Evolutionary conservation across 164 flowering plant species (phyloP).

Genomic region (Vitis rupestris): DNA sequence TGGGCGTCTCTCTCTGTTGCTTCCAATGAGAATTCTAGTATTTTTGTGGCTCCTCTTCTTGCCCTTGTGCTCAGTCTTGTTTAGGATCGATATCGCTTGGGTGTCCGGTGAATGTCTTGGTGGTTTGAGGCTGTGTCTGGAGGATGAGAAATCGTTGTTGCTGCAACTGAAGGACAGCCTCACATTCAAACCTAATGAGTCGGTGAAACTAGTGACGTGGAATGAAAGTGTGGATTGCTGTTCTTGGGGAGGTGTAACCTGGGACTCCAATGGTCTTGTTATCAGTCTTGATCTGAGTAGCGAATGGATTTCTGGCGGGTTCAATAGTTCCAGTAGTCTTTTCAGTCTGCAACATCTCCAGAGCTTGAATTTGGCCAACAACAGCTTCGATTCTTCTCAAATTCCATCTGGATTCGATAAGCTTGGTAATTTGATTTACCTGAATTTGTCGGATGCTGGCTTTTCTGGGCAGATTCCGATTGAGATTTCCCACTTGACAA

Average conservation of each 20-base stretch:
- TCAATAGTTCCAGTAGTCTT: conserved; percentile 14
- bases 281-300: conserved; percentile 17
- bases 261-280: conserved; percentile 11
- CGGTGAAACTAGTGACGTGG: conserved; percentile 33
- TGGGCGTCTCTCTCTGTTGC: conserved; percentile 8
- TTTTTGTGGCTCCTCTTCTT: conserved; percentile 18
- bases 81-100: neutral
- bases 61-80: neutral
- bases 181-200: neutral
- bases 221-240: conserved; percentile 20
- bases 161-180: conserved; percentile 31
- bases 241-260: conserved; percentile 19
- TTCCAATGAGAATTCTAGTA: conserved; percentile 24
- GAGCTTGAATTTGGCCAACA: conserved; percentile 16
- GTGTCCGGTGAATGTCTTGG: conserved; percentile 24
- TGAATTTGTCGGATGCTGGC: conserved; percentile 24
- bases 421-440: neutral
- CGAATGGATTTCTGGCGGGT: conserved; percentile 8
- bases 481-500: conserved; percentile 15
- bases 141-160: conserved; percentile 27
- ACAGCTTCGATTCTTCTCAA: conserved; percentile 1
- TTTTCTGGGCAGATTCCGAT: conserved; percentile 26
- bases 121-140: neutral
- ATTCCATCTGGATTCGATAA: conserved; percentile 19
- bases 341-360: conserved; percentile 18